Percentiles rank a stretch among this genome's conserved stretches.
Evolutionary conservation across 768 basidiomycete species (phyloP).

Genomic region (Auricularia sp.): DNA sequence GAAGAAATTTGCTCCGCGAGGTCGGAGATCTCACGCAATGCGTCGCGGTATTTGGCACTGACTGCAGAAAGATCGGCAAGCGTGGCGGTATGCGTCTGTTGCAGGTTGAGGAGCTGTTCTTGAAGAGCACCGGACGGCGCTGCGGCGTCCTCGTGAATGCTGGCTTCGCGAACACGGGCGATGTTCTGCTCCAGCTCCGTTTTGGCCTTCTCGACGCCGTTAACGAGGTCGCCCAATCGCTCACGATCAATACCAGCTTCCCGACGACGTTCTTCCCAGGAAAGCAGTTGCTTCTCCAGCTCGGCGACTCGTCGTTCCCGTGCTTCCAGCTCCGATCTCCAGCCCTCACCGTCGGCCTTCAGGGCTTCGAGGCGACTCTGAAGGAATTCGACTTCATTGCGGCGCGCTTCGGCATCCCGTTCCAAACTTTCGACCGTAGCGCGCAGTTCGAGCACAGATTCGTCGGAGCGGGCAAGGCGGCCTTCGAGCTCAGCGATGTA

Average conservation of each 20-base stretch:
- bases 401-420: slow-evolving; percentile 61
- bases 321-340: slow-evolving; percentile 76
- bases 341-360: slow-evolving; percentile 65
- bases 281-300: slow-evolving; percentile 68
- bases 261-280: slow-evolving; percentile 65
- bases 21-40: slow-evolving; percentile 86
- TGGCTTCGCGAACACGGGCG: slow-evolving; percentile 14
- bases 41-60: slow-evolving; percentile 76
- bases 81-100: slow-evolving; percentile 72
- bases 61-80: slow-evolving; percentile 71
- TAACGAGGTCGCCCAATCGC: slow-evolving; percentile 58
- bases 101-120: slow-evolving; percentile 61
- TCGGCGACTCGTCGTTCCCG: slow-evolving; percentile 68
- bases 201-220: slow-evolving; percentile 61
- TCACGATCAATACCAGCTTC: slow-evolving; percentile 56
- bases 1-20: slow-evolving; percentile 87
- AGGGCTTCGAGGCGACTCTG: slow-evolving; percentile 63
- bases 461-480: slow-evolving; percentile 68
- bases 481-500: slow-evolving; percentile 85
- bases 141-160: slow-evolving; percentile 10
- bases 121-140: slow-evolving; percentile 32
- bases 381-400: slow-evolving; percentile 59
- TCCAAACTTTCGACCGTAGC: slow-evolving; percentile 70
- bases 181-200: slow-evolving; percentile 47
- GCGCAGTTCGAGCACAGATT: slow-evolving; percentile 60